Evolutionary conservation across 164 flowering plant species (phyloP).

Genomic region (Vitis cinerea): DNA sequence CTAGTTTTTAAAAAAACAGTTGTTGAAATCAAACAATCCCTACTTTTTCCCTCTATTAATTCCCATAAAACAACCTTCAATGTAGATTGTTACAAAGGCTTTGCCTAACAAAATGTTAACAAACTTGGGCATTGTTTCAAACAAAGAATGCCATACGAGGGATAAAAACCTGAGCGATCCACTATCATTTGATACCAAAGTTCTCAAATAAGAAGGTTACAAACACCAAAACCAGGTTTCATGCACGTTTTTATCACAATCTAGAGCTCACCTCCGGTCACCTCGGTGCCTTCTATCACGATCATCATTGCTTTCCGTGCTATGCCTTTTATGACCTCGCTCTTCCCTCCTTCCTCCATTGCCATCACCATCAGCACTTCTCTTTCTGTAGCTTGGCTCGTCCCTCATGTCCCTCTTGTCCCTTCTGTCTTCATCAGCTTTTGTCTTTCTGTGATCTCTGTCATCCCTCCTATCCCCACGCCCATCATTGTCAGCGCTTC

Average conservation of each 20-base stretch:
- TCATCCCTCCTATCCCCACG: not conserved
- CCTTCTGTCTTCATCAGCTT: slow-evolving; percentile 1
- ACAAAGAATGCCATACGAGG: no score
- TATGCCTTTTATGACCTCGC: slow-evolving; percentile 14
- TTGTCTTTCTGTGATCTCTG: slow-evolving; percentile 7
- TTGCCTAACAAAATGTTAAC: no score
- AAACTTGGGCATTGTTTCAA: no score
- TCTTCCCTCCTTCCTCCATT: slow-evolving; percentile 17
- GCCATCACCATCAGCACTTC: slow-evolving; percentile 12
- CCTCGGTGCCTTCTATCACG: slow-evolving; percentile 19
- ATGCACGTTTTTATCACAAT: not conserved
- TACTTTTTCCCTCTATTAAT: no score
- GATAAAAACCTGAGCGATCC: no score
- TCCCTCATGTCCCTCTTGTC: slow-evolving; percentile 10
- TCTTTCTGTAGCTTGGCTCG: slow-evolving; percentile 19
- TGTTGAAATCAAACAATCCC: no score
- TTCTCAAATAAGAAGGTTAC: no score
- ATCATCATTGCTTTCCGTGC: slow-evolving; percentile 11
- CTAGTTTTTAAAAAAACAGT: no score
- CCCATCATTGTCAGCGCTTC: slow-evolving; percentile 1
- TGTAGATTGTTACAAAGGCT: no score
- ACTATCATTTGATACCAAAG: no score
- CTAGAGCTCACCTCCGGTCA: slow-evolving; percentile 20
- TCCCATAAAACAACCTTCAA: no score
- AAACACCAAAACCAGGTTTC: no score